These are phyloP conservation scores for Rhododendron simsii DNA, from an alignment of 148 eudicot genomes.

Conservation along the genomic window DNA sequence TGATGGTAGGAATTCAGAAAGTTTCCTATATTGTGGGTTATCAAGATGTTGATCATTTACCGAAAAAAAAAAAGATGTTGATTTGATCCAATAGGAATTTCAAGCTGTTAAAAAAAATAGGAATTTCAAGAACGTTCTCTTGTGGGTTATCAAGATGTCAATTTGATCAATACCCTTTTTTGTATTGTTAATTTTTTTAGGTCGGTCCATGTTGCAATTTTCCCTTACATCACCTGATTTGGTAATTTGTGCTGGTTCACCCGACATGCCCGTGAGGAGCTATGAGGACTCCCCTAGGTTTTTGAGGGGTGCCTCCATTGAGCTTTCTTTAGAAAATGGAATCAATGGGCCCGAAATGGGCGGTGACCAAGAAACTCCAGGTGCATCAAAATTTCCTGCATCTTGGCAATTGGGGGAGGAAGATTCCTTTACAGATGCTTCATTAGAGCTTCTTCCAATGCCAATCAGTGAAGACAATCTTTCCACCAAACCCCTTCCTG, in stretches of 20 bases:
- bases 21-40: neutral
- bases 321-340: slow-evolving; percentile 81
- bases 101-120: neutral
- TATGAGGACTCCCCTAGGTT: slow-evolving; percentile 42
- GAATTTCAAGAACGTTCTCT: neutral
- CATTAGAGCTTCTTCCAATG: slow-evolving; percentile 58
- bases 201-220: slow-evolving; percentile 44
- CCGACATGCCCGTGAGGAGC: slow-evolving; percentile 38
- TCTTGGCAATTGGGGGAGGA: slow-evolving; percentile 33
- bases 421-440: slow-evolving; percentile 36
- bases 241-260: slow-evolving; percentile 63
- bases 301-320: slow-evolving; percentile 40
- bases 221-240: slow-evolving; percentile 70
- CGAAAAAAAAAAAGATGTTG: too few relatives aligned
- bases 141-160: neutral
- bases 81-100: slow-evolving; percentile 1
- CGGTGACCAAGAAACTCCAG: slow-evolving; percentile 23
- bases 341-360: slow-evolving; percentile 53
- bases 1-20: slow-evolving; percentile 11
- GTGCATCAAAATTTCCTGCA: slow-evolving; percentile 29
- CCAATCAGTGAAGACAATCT: slow-evolving; percentile 23
- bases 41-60: neutral
- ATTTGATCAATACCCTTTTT: neutral
- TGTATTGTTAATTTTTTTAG: slow-evolving; percentile 20
- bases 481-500: slow-evolving; percentile 1